These are phyloP conservation scores for Monosporascus sp. DNA, from an alignment of 2,329 filamentous ascomycete species.

Conservation along the genomic window DNA sequence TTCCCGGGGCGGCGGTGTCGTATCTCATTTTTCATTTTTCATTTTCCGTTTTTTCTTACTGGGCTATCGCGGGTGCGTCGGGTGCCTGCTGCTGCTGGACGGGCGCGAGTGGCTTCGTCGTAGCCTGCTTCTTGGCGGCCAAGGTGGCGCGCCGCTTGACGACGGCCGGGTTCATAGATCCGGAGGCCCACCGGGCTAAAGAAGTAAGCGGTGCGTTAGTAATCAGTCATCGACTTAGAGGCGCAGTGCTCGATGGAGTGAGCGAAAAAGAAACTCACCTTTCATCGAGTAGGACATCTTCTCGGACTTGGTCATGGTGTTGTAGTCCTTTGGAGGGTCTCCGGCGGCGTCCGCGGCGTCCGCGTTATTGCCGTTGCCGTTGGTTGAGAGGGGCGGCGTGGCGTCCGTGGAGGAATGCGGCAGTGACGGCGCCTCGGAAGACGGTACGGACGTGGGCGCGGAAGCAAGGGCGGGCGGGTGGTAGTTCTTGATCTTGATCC, in stretches of 20 bases:
- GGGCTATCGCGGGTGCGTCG: neutral
- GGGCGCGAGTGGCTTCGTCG: conserved; percentile 15
- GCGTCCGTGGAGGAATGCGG: conserved; percentile 8
- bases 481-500: conserved; percentile 32
- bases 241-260: too few relatives aligned
- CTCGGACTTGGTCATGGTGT: conserved; percentile 59
- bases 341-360: conserved; percentile 17
- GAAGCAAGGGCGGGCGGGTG: conserved; percentile 9
- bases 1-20: too few relatives aligned
- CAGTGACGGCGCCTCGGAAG: conserved; percentile 14
- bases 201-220: conserved; percentile 20
- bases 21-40: neutral
- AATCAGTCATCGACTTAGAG: neutral
- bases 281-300: conserved; percentile 65
- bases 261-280: conserved; percentile 36
- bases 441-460: conserved; percentile 6
- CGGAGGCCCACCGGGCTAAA: conserved; percentile 54
- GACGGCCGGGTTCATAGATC: conserved; percentile 56
- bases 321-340: conserved; percentile 48
- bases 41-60: neutral
- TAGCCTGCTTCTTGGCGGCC: conserved; percentile 52
- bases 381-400: conserved; percentile 3
- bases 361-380: conserved; percentile 4
- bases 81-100: neutral
- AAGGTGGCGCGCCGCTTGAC: conserved; percentile 57